phyloP scores from a whole-genome alignment of 169 alveolate species.

The Plasmodium malariae region DNA sequence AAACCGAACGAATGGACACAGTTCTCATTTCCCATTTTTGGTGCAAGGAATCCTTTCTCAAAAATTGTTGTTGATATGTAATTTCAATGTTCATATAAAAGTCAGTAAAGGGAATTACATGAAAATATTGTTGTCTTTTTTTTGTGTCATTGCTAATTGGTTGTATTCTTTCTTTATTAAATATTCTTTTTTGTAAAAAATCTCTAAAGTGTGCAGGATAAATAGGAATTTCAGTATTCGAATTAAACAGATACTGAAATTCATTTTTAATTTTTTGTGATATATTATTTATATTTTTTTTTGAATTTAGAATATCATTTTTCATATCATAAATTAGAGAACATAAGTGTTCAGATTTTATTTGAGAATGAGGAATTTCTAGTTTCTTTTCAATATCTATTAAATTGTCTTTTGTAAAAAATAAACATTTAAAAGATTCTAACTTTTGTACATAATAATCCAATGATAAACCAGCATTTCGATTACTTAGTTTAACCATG shows the following conservation, averaged over 20 bases:
- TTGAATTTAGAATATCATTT: constrained; percentile 20
- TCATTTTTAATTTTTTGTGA: constrained; percentile 31
- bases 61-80: constrained; percentile 21
- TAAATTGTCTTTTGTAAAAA: constrained; percentile 65
- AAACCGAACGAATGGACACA: constrained; percentile 48
- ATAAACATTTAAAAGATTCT: constrained; percentile 67
- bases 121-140: constrained; percentile 34
- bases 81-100: constrained; percentile 56
- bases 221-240: constrained; percentile 36
- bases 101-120: constrained; percentile 59
- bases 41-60: constrained; percentile 64
- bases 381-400: constrained; percentile 59
- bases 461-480: constrained; percentile 66
- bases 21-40: constrained; percentile 65
- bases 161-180: background rate
- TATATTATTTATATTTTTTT: constrained; percentile 11
- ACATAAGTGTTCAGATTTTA: constrained; percentile 54
- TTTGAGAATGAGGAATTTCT: constrained; percentile 63
- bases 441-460: constrained; percentile 64
- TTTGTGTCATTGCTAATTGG: constrained; percentile 7
- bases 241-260: constrained; percentile 39
- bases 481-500: constrained; percentile 63
- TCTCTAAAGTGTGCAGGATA: constrained; percentile 62
- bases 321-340: constrained; percentile 13
- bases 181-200: constrained; percentile 44